Base-by-base conservation (phyloP, 2,329 filamentous ascomycete genomes). In the Didymella lethalis region DNA sequence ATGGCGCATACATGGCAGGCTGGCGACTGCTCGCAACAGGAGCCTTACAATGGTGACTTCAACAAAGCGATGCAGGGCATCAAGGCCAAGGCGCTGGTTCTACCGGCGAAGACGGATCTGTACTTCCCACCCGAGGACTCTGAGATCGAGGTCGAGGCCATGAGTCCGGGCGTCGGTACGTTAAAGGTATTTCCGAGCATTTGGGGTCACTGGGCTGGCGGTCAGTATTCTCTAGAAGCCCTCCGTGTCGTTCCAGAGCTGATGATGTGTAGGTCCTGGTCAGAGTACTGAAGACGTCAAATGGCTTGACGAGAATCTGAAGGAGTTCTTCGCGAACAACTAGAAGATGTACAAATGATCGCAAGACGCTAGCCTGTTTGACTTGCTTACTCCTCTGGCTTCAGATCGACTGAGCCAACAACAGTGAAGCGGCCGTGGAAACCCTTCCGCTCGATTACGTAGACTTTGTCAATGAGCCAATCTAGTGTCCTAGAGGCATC, bases 91-190 rank as follows among this genome's bases (percentile, higher is more conserved):
- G 87, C 85, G 0, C 77, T 94, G 41, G 88, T 94, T 3, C 75
- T 93, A 14, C 91, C 91, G 0, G 78, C 82, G 23, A 86, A 90
- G 71, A 93, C 90, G 0, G 91, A 94, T 71, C 80, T 94, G 4
- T 94, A 94, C 71, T 94, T 95, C 64, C 89, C 91, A 81, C 90
- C 90, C 0, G 90, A 93, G 67, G 91, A 93, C 64, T 92, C 89
- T 0, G 85, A 90, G 67, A 87, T 88, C 55, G 91, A 95, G 69
- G 88, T 93, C 25, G 73, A 73, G 47, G 84, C 82, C 59, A 89
- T 89, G 87, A 80, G 75, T 29, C 78, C 83, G 2, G 86, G 85
- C 0, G 74, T 88, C 25, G 87, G 86, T 1, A 80, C 81, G 48
- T 73, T 88, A 59, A 75, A 71, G 43, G 68, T 83, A 1, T 84